Evolutionary conservation across 2,329 filamentous ascomycete genomes (phyloP), one percentile per base, ranked within the genome.

Genomic region (Ramichloridium luteum): DNA sequence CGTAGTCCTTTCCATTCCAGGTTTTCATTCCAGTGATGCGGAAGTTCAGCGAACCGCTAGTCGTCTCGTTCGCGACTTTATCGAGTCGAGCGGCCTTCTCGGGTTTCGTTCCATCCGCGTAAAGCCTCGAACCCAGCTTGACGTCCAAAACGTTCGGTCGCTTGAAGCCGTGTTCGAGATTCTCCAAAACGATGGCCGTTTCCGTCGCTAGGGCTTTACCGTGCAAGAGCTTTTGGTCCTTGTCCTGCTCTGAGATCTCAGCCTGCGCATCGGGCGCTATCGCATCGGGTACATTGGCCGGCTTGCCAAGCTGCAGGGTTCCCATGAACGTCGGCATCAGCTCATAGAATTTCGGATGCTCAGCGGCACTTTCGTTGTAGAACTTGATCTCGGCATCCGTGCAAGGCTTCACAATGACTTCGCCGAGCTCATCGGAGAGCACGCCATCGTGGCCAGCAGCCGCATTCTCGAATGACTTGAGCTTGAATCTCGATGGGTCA

Each of bases 371-470:
- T 23, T 74, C 72, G 54, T 93, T 74, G 65, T 98, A 98, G 58
- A 98, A 98, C 27, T 75, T 69, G 47, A 96, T 74, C 61, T 98
- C 90, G 41, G 76, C 68, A 40, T 74, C 62, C 1, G 82, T 93
- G 57, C 88, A 96, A 12, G 90, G 90, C 60, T 98, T 98, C 53
- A 94, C 83, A 54, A 98, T 81, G 18, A 96, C 67, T 41, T 80
- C 74, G 53, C 90, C 90, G 32, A 82, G 75, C 34, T 71, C 67
- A 51, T 93, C 84, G 53, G 79, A 85, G 48, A 93, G 72, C 28
- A 93, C 88, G 43, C 90, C 90, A 45, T 92, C 86, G 61, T 92
- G 83, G 59, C 83, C 83, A 40, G 83, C 83, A 40, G 85, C 83
- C 30, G 79, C 81, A 50, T 83, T 68, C 47, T 74, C 72, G 59